Percentiles rank a stretch among this genome's conserved stretches.
phyloP scores from a whole-genome alignment of 2,329 filamentous ascomycete genomes.

The Nemania sp. region DNA sequence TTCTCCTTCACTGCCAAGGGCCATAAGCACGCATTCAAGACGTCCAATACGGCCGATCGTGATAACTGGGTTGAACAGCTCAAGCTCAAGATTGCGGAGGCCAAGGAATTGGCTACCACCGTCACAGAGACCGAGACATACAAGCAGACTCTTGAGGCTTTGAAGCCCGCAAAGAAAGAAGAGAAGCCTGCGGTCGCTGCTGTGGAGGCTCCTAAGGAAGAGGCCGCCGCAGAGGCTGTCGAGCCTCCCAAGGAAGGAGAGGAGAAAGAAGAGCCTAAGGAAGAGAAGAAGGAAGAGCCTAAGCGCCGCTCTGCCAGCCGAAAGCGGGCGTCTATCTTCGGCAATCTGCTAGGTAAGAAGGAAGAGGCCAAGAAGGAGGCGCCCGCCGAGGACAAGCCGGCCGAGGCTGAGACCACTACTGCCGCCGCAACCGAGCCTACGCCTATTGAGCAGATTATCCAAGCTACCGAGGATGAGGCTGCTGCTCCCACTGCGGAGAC shows the following conservation, averaged over 20 bases:
- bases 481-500: constrained; percentile 35
- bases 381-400: constrained; percentile 43
- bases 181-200: constrained; percentile 46
- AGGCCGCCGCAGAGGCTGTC: constrained; percentile 37
- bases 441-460: constrained; percentile 32
- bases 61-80: constrained; percentile 89
- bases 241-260: constrained; percentile 48
- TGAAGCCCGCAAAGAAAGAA: constrained; percentile 57
- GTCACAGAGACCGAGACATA: constrained; percentile 82
- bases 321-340: constrained; percentile 69
- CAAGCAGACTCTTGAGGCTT: constrained; percentile 80
- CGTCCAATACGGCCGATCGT: constrained; percentile 71
- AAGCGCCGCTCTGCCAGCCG: constrained; percentile 67
- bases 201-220: constrained; percentile 39
- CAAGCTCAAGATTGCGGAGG: constrained; percentile 81
- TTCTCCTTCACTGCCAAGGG: constrained; percentile 84
- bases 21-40: constrained; percentile 95
- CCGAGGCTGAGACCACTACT: constrained; percentile 39
- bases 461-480: constrained; percentile 37
- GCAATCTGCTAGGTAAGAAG: constrained; percentile 60
- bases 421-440: constrained; percentile 36
- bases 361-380: constrained; percentile 47
- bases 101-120: constrained; percentile 75
- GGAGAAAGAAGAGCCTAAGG: constrained; percentile 47
- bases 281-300: constrained; percentile 59